Percentiles rank a stretch among this genome's conserved stretches.
phyloP scores from a whole-genome alignment of 1,284 basidiomycete genomes.

The Ganoderma resinaceum region DNA sequence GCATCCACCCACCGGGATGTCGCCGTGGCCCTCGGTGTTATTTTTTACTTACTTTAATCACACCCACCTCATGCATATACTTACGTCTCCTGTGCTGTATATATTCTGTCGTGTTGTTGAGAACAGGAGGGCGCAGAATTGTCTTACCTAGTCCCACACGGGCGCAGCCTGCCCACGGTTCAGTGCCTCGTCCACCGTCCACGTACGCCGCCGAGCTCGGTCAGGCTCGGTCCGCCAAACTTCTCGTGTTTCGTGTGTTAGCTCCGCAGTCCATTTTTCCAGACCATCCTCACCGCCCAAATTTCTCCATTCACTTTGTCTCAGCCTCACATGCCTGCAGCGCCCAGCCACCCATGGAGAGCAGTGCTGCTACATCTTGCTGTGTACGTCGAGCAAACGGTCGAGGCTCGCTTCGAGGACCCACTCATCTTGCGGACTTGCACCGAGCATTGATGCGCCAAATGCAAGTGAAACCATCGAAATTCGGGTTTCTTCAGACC shows the following conservation, averaged over 20 bases:
- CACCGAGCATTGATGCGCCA: too few species aligned
- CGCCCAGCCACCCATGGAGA: too few species aligned
- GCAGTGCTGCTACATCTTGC: too few species aligned
- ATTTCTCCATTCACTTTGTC: not conserved
- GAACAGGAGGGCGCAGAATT: not conserved
- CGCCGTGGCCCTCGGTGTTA: conserved; percentile 7
- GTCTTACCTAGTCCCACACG: not conserved
- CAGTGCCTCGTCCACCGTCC: not conserved
- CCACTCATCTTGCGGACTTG: too few species aligned
- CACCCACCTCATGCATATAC: not conserved
- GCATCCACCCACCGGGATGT: conserved; percentile 8
- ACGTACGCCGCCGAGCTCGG: not conserved
- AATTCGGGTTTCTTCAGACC: too few species aligned
- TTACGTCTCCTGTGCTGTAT: not conserved
- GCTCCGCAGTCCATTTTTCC: not conserved
- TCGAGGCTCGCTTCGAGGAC: too few species aligned
- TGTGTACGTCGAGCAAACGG: too few species aligned
- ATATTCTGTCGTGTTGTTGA: not conserved
- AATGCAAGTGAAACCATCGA: too few species aligned
- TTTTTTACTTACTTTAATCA: conserved; percentile 9
- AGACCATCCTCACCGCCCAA: not conserved
- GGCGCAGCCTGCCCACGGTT: not conserved
- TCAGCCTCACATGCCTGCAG: not conserved
- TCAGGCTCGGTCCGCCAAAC: not conserved
- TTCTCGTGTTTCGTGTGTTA: not conserved